These are phyloP conservation scores for Sicyos edulis DNA, from an alignment of 306 rosid species.

Conservation along the genomic window DNA sequence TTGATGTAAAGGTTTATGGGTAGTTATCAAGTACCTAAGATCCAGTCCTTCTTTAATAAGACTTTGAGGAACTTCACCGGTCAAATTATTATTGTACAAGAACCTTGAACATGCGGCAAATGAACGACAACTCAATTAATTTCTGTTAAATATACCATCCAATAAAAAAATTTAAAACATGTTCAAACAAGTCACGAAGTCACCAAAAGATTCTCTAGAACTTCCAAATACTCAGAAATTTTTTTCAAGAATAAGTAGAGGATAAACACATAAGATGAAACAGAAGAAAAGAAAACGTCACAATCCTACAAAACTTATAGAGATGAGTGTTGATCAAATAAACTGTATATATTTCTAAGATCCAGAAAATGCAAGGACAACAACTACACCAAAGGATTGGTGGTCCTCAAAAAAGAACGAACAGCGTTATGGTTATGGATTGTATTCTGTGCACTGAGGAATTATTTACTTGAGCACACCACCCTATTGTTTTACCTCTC, in stretches of 20 bases:
- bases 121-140: constrained; percentile 16
- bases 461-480: not conserved
- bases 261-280: constrained; percentile 4
- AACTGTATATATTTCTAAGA: constrained; percentile 1
- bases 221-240: not conserved
- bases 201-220: not conserved
- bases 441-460: not conserved
- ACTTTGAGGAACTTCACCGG: constrained; percentile 74
- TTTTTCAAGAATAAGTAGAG: not conserved
- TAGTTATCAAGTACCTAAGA: constrained; percentile 42
- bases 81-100: constrained; percentile 77
- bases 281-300: not conserved
- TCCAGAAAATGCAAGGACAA: not conserved
- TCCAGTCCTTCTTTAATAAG: constrained; percentile 38
- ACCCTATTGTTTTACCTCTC: not conserved
- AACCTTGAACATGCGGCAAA: constrained; percentile 54
- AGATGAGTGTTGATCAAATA: not conserved
- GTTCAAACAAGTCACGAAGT: not conserved
- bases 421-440: constrained; percentile 1
- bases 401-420: not conserved
- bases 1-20: constrained; percentile 11
- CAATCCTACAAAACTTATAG: not conserved
- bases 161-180: not conserved
- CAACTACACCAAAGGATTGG: not conserved
- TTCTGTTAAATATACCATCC: not conserved